Conservation (phyloP, 2,329 filamentous ascomycete genomes). For the Aureobasidium pullulans region DNA sequence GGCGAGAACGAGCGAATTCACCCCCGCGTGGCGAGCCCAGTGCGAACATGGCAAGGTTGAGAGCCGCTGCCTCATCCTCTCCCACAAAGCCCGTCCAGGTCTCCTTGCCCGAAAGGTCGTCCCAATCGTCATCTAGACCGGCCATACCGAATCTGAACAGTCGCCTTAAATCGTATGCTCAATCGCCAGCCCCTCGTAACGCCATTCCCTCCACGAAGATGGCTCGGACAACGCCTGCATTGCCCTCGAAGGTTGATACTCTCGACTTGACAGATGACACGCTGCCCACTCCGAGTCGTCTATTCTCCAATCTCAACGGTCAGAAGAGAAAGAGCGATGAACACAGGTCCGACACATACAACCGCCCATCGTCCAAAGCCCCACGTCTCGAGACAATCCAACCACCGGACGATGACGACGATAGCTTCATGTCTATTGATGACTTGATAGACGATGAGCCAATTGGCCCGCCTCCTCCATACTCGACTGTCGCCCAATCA, state of each 20-base stretch:
- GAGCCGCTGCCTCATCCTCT: constrained; percentile 34
- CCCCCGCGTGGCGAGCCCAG: constrained; percentile 1
- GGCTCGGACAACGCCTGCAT: not conserved
- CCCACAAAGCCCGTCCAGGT: not conserved
- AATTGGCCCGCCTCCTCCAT: constrained; percentile 33
- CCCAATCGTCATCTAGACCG: not conserved
- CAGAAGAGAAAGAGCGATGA: constrained; percentile 44
- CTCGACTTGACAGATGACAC: constrained; percentile 29
- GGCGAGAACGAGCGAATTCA: not conserved
- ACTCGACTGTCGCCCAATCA: constrained; percentile 33
- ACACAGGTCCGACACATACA: constrained; percentile 19
- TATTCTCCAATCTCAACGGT: constrained; percentile 13
- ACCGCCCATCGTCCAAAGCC: not conserved
- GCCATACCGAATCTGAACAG: not conserved
- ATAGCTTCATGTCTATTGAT: constrained; percentile 32
- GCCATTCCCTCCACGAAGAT: not conserved
- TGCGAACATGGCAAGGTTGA: constrained; percentile 37
- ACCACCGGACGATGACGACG: constrained; percentile 17
- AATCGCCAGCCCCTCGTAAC: not conserved
- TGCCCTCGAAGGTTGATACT: constrained; percentile 23
- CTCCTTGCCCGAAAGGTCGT: not conserved
- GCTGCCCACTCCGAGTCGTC: constrained; percentile 17
- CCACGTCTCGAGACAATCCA: constrained; percentile 2
- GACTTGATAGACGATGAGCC: constrained; percentile 23
- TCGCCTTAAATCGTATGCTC: not conserved